Base-by-base conservation (phyloP, 371 early-diverging fungal species). In the Basidiobolus meristosporus region DNA sequence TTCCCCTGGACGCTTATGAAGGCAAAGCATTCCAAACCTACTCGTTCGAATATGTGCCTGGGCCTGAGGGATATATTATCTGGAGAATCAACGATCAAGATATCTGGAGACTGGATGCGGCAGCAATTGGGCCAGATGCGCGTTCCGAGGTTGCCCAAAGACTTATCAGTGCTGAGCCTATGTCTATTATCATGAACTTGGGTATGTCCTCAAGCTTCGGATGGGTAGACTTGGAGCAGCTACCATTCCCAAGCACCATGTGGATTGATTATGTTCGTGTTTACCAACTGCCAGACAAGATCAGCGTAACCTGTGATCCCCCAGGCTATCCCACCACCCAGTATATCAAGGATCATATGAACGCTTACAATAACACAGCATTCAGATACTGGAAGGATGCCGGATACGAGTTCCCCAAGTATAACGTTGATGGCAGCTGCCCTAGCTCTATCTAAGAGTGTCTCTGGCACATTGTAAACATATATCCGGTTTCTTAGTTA, bases 291-390 rank as follows among this genome's bases (percentile, higher is more conserved):
- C 63, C 63, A 4, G 60, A 68, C 35, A 52, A 57, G 28, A 61
- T 62, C 33, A 52, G 49, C 21, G 44, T 65, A n/a, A 61, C 65
- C 23, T 68, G 68, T 42, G 63, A 63, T 34, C 66, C 68, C 12
- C 45, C 48, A 1, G 63, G 61, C 39, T 41, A 51, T 19, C 68
- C 68, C 9, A 68, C 68, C 1, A 50, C 56, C 37, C 47, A 65
- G 36, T 68, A 68, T 41, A 68, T 68, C 28, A 50, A 61, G 26
- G 31, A 40, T 14, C 52, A 51, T 28, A 34, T 37, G 31, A 43
- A 51, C 23, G 47, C 47, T 11, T 51, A 51, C 17, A 44, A 41
- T 29, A 47, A 47, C 36, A 37, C 44, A 15, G 45, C 44, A 19
- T 39, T 47, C 30, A 46, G 45, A 14, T 34, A 36, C 3, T 51